A percentile compares a stretch with the other conserved stretches of the same genome.
Conservation (phyloP, 306 rosid species). For the Inga oerstediana region DNA sequence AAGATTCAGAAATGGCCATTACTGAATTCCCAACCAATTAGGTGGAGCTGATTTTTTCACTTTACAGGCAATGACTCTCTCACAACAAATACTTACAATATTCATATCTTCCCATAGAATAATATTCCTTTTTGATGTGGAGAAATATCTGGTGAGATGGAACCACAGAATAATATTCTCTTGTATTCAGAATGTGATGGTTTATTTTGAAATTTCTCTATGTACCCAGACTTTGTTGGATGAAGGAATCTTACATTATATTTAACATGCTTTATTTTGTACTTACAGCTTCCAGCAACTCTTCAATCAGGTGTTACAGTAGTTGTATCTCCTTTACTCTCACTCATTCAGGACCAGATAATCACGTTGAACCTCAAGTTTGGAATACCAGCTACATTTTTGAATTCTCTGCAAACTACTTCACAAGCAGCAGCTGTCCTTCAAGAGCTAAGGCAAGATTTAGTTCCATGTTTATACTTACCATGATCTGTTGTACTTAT, state of each 20-base stretch:
- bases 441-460: constrained; percentile 88
- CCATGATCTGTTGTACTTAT: constrained; percentile 23
- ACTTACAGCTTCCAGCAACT: constrained; percentile 91
- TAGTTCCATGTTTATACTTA: constrained; percentile 35
- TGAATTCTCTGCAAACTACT: constrained; percentile 91
- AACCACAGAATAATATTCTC: not conserved
- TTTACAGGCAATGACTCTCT: not conserved
- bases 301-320: constrained; percentile 84
- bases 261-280: constrained; percentile 30
- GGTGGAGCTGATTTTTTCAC: not conserved
- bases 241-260: constrained; percentile 27
- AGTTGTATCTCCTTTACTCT: constrained; percentile 91
- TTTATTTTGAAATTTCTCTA: constrained; percentile 2
- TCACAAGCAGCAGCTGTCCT: constrained; percentile 82
- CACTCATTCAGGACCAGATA: constrained; percentile 98
- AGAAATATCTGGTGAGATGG: not conserved
- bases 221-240: constrained; percentile 15
- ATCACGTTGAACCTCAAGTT: constrained; percentile 80
- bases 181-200: constrained; percentile 14
- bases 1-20: not conserved
- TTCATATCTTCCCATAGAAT: not conserved
- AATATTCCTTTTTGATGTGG: not conserved
- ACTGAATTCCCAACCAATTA: not conserved
- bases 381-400: constrained; percentile 90
- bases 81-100: not conserved